Evolutionary conservation across 768 basidiomycete species (phyloP).

Genomic region (Boletus pseudo-olivaceus): DNA sequence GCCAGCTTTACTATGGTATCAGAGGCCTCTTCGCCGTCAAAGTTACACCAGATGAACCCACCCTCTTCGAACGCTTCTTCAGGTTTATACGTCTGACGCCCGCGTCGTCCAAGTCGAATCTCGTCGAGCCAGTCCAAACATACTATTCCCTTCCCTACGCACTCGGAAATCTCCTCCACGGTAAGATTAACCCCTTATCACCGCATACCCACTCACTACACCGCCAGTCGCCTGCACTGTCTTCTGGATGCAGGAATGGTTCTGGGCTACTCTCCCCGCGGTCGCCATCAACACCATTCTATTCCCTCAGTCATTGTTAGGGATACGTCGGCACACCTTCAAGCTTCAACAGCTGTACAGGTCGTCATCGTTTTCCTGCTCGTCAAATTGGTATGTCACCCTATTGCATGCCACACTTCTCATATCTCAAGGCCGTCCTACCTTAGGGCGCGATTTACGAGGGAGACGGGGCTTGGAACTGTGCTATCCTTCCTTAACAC

Average conservation of each 20-base stretch:
- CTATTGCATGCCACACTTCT: too few species aligned
- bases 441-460: too few species aligned
- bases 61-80: background rate
- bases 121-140: background rate
- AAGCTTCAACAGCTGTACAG: background rate
- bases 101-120: background rate
- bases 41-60: background rate
- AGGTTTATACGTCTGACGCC: background rate
- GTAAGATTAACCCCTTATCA: background rate
- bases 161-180: background rate
- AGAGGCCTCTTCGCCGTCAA: background rate
- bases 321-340: background rate
- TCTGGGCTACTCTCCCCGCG: slow-evolving; percentile 4
- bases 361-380: background rate
- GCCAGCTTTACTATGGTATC: background rate
- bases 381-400: too few species aligned
- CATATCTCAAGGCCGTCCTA: too few species aligned
- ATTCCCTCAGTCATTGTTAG: too few species aligned
- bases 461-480: too few species aligned
- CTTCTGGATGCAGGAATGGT: slow-evolving; percentile 29
- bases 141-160: background rate
- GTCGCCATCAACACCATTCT: background rate
- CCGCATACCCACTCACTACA: background rate
- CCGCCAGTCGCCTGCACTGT: too few species aligned
- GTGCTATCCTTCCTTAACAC: too few species aligned